A percentile compares a stretch with the other conserved stretches of the same genome.
Evolutionary conservation across 208 protist genomes (phyloP).

Genomic region (Novymonas esmeraldas): DNA sequence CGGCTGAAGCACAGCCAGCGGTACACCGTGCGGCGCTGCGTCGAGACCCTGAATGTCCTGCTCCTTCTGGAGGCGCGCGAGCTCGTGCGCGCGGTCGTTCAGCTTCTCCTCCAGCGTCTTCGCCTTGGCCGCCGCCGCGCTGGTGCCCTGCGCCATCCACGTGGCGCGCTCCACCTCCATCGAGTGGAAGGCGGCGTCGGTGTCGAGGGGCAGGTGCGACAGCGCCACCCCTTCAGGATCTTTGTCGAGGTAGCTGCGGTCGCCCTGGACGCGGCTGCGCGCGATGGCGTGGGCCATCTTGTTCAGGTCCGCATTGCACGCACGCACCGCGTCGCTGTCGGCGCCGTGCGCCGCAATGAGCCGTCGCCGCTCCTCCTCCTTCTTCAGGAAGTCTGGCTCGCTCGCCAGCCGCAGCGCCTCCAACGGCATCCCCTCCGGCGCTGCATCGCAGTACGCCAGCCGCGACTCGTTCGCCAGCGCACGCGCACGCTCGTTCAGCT

Average conservation of each 20-base stretch:
- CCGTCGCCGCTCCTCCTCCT: constrained; percentile 24
- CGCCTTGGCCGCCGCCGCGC: constrained; percentile 17
- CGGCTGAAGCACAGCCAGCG: constrained; percentile 47
- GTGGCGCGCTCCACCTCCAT: constrained; percentile 59
- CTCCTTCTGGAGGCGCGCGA: constrained; percentile 60
- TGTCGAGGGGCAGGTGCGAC: constrained; percentile 30
- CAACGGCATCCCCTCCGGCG: constrained; percentile 55
- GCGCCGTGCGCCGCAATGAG: constrained; percentile 12
- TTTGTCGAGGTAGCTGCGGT: constrained; percentile 41
- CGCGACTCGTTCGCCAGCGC: constrained; percentile 63
- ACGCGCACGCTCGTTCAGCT: constrained; percentile 64
- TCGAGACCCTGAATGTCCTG: constrained; percentile 45
- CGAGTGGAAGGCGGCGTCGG: constrained; percentile 44
- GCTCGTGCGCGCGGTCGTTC: constrained; percentile 58
- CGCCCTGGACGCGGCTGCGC: constrained; percentile 18
- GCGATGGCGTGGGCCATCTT: constrained; percentile 42
- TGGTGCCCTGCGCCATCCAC: constrained; percentile 36
- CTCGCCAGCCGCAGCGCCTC: constrained; percentile 30
- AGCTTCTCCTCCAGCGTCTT: constrained; percentile 55
- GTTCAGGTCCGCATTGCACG: constrained; percentile 42
- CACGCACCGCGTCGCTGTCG: constrained; percentile 21
- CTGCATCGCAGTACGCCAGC: constrained; percentile 42
- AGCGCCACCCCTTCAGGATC: constrained; percentile 50
- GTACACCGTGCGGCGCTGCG: constrained; percentile 44
- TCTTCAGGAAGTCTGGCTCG: constrained; percentile 9